Evolutionary conservation across 345 rosid genomes (phyloP), one percentile per base, ranked within the genome.

Genomic region (Rhodamnia rubescens): DNA sequence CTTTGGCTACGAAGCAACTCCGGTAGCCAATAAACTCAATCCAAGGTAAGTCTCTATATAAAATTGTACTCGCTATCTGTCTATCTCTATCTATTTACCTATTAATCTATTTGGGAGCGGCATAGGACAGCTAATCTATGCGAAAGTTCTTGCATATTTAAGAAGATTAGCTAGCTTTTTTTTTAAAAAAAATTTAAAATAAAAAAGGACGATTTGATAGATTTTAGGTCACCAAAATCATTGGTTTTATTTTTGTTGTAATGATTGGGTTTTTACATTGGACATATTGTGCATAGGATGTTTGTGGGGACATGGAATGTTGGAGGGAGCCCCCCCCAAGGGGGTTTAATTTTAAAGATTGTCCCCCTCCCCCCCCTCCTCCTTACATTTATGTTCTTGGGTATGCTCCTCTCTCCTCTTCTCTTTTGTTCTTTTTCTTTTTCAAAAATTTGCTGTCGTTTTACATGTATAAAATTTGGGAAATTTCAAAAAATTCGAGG

Each of bases 251-350:
- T 10, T 18, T 69, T 8, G 78, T 18, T 16, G 81, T 56, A 56
- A 29, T 87, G 27, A 52, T 51, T 57, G 54, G 14, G 36, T n/a
- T 27, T 36, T 53, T 52, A 47, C 53, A 18, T 36, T 69, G 80
- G 80, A 69, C 14, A 69, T 11, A 50, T 49, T 83, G 32, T 18
- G 32, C 22, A 12, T 87, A 95, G 98, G 90, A 90, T 94, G 95
- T 94, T 94, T 69, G 98, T 95, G 86, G 98, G 98, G 89, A 95
- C 98, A 82, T 95, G 98, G 98, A 95, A 95, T 90, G 98, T 94
- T 53, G 98, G 98, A 83, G 98, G 98, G 84, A 93, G 92, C 87
- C 90, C 96, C 21, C 98, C 98, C 29, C 90, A 93, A 55, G 93
- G 90, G 29, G 93, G 90, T 50, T 87, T 95, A 91, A 92, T 91